Conservation (phyloP, 768 basidiomycete species). For the Trametes maxima region DNA sequence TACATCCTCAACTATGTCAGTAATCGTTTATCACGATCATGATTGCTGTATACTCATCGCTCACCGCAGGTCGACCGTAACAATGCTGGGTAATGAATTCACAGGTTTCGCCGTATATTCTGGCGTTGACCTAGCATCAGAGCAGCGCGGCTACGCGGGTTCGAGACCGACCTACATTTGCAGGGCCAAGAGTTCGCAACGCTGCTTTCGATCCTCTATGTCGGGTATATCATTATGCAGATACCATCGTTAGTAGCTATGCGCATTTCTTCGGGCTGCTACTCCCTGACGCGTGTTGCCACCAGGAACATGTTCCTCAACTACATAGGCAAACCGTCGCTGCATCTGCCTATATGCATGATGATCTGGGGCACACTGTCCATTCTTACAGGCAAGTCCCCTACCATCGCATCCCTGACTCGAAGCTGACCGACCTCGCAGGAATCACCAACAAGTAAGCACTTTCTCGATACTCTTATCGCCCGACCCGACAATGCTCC, state of each 20-base stretch:
- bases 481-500: not conserved
- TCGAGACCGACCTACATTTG: conserved; percentile 67
- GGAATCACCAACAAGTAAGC: conserved; percentile 31
- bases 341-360: conserved; percentile 70
- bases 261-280: no score
- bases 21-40: not conserved
- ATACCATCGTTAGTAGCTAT: conserved; percentile 62
- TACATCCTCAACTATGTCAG: conserved; percentile 52
- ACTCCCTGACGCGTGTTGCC: no score
- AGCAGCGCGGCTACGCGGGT: conserved; percentile 71
- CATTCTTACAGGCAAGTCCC: conserved; percentile 43
- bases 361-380: conserved; percentile 60
- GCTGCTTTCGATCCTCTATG: conserved; percentile 65
- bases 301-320: conserved; percentile 73
- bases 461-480: not conserved
- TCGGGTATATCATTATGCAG: conserved; percentile 80
- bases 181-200: conserved; percentile 68
- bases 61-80: conserved; percentile 63
- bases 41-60: not conserved
- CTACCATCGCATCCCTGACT: not conserved
- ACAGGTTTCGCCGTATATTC: not conserved
- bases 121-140: conserved; percentile 35
- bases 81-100: conserved; percentile 54
- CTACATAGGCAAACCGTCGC: conserved; percentile 65
- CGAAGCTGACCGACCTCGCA: not conserved